These are phyloP conservation scores for Xylaria cubensis DNA, from an alignment of 495 filamentous ascomycete genomes.

Conservation along the genomic window DNA sequence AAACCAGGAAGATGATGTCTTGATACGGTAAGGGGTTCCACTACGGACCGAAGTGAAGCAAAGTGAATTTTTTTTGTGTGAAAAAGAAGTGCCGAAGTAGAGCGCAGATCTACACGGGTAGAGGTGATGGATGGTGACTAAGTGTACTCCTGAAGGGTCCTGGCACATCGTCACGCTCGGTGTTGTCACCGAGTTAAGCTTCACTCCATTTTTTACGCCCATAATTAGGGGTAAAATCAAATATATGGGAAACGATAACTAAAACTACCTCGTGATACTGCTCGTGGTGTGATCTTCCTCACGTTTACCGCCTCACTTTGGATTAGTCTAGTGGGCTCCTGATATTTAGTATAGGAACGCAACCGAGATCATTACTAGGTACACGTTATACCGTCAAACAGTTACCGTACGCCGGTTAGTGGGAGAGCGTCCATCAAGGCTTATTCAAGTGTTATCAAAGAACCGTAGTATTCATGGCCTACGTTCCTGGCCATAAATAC, in stretches of 20 bases:
- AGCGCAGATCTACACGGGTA: slow-evolving; percentile 35
- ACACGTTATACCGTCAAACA: background rate
- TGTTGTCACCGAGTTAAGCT: background rate
- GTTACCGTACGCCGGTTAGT: too few relatives aligned
- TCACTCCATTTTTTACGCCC: background rate
- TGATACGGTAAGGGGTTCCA: slow-evolving; percentile 31
- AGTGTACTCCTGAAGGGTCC: too few relatives aligned
- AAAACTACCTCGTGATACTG: background rate
- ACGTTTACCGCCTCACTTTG: background rate
- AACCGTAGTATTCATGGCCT: background rate
- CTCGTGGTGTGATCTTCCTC: background rate
- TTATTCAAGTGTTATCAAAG: background rate
- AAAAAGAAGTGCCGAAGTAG: slow-evolving; percentile 41
- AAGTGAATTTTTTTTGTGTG: slow-evolving; percentile 6
- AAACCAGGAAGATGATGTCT: slow-evolving; percentile 15
- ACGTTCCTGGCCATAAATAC: background rate
- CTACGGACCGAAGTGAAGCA: slow-evolving; percentile 40
- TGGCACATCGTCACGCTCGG: slow-evolving; percentile 1
- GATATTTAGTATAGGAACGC: background rate
- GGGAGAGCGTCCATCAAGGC: background rate
- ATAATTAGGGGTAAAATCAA: background rate
- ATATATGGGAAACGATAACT: background rate
- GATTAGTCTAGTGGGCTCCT: background rate
- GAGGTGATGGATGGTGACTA: slow-evolving; percentile 28
- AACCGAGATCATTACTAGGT: background rate